Base-by-base conservation (phyloP, 2,329 filamentous ascomycete genomes). In the Neopestalotiopsis sp. region DNA sequence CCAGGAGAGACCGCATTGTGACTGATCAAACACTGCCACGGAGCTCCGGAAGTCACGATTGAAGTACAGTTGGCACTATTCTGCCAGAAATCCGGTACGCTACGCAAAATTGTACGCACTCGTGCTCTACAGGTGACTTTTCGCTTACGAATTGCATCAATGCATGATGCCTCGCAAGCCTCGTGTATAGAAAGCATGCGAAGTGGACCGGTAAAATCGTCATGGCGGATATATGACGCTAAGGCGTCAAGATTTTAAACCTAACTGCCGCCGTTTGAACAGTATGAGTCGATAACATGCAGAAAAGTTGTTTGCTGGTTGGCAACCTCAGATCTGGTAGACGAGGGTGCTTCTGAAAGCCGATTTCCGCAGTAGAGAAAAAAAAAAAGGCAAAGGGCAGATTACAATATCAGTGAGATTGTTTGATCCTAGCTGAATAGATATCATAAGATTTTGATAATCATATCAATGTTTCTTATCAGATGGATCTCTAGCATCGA, bases 231-330 rank as follows among this genome's bases (percentile, higher is more conserved):
- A 34, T 5, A 30, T 62, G 59, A 62, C 59, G 59, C 34, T 62
- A 34, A 62, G 59, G 59, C 59, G 30, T 62, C 59, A 34, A 62
- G 59, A 62, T 62, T 62, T 62, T 62, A 53, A 24, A 59, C 30
- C 24, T 34, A 30, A 59, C 30, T n/a, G 24, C 17, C 30, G 57
- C 57, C 57, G 30, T 59, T 56, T 34, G 57, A 24, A 59, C 10
- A 59, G 45, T 17, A 53, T 53, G 45, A 53, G 45, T 53, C 45
- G 45, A 20, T 7, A 53, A 17, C 45, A n/a, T 38, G 34, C 10
- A 38, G 34, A 10, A 38, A 7, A 38, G 10, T 14, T 20, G 7
- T 53, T 20, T 20, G 45, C 45, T 20, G 45, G 17, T 20, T 20
- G 17, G 17, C 17, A n/a, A 10, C 17, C n/a, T 53, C 45, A 53